Evolutionary conservation across 306 rosid species (phyloP).

Genomic region (Cucurbita moschata): DNA sequence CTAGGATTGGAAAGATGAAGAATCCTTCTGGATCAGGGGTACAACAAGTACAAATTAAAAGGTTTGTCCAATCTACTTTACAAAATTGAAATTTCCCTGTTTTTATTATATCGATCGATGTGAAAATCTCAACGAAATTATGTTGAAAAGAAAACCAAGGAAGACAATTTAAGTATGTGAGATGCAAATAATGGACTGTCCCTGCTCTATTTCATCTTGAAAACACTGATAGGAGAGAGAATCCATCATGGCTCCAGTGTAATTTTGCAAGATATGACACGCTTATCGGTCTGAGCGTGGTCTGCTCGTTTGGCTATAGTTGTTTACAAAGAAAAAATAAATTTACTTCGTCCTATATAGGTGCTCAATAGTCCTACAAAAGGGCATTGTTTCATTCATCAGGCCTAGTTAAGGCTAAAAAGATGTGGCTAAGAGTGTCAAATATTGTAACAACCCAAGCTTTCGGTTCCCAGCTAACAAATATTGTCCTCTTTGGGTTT

Average conservation of each 20-base stretch:
- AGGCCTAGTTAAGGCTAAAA: background rate
- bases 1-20: conserved; percentile 37
- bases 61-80: conserved; percentile 29
- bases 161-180: background rate
- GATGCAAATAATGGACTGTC: background rate
- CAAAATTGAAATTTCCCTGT: background rate
- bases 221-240: background rate
- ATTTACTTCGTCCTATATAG: background rate
- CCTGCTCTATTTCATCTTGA: background rate
- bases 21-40: conserved; percentile 31
- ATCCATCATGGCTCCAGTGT: background rate
- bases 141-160: background rate
- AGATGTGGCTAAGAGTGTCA: background rate
- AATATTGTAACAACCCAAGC: too few relatives aligned
- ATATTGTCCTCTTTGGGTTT: too few relatives aligned
- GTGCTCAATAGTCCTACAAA: background rate
- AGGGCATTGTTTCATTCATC: background rate
- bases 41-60: conserved; percentile 44
- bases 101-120: background rate
- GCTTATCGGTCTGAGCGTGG: background rate
- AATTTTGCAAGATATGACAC: background rate
- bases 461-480: too few relatives aligned
- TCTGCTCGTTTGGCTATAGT: background rate
- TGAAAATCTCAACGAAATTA: background rate
- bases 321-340: too few relatives aligned